These are phyloP conservation scores for Striga asiatica DNA, from an alignment of 257 asterid genomes.

Conservation along the genomic window DNA sequence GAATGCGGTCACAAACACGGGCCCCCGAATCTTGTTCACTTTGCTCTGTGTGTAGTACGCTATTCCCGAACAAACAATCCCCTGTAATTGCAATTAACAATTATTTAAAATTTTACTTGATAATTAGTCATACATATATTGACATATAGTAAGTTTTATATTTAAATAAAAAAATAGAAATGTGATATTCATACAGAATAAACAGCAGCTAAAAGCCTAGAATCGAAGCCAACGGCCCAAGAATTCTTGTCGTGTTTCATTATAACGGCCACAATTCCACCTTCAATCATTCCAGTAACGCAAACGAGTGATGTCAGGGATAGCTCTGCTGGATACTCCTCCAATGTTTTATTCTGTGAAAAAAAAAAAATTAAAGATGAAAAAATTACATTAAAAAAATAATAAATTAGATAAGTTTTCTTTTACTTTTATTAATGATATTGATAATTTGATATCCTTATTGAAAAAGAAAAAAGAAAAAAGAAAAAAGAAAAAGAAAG, in stretches of 20 bases:
- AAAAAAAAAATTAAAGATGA: neutral
- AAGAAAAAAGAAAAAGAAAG: neutral
- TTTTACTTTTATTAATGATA: too few species aligned
- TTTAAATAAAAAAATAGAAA: too few species aligned
- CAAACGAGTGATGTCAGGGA: conserved; percentile 58
- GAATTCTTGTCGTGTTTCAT: conserved; percentile 55
- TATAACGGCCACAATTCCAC: conserved; percentile 58
- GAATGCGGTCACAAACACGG: conserved; percentile 78
- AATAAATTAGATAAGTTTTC: too few species aligned
- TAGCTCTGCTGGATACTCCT: conserved; percentile 78
- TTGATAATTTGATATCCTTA: too few species aligned
- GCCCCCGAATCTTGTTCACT: conserved; percentile 58
- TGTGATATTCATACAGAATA: conserved; percentile 43
- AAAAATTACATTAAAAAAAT: too few species aligned
- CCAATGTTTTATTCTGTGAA: conserved; percentile 52
- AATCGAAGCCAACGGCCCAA: conserved; percentile 73
- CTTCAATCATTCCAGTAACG: conserved; percentile 55
- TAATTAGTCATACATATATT: too few species aligned
- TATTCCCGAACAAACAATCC: conserved; percentile 74
- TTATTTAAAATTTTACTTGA: too few species aligned
- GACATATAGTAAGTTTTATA: too few species aligned
- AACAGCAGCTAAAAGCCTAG: conserved; percentile 73
- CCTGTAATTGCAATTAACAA: too few species aligned
- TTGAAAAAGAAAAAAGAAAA: neutral
- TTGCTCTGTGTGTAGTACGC: conserved; percentile 77